Base-by-base conservation (phyloP, 2,329 filamentous ascomycete species). In the Mycosphaerella arachidis region DNA sequence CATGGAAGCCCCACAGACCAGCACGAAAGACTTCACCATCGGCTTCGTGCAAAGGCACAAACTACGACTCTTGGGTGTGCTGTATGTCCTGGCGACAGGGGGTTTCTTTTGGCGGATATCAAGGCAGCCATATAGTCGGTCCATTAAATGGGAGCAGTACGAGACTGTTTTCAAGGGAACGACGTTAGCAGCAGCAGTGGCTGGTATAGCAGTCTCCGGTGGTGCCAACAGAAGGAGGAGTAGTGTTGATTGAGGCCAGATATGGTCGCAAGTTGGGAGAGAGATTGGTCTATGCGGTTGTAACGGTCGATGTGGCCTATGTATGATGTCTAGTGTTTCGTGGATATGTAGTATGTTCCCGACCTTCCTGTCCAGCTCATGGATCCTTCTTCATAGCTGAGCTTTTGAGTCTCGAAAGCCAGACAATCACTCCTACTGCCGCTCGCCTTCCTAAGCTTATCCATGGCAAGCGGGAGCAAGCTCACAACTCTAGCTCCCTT, bases 311-410 rank as follows among this genome's bases (percentile, higher is more conserved):
- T 24, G 24, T 3, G 24, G 24, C 24, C 24, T 24, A 24, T 24
- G 24, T 24, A 24, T 35, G 8, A 35, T 35, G 5, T 35, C n/a
- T 43, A 43, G 7, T n/a, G 46, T 33, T 89, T 90, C 16, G 84
- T 91, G 59, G 92, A 91, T 71, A 97, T 89, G 72, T 88, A 96
- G 75, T 94, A 97, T 53, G 85, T 84, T 27, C 92, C 92, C 29
- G 86, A 86, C 55, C 86, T 86, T 66, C 89, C 88, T 10, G 90
- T 92, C 93, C 93, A 97, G 76, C 91, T 96, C 65, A 97, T 93
- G 64, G 82, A 83, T 40, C 81, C 79, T 16, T 81, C 84, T 60
- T 84, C 79, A 10, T 80, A 81, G 67, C 87, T 85, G 72, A 90
- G 84, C 61, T 93, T 89, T 37, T 89, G 84, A 53, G 97, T 82